Evolutionary conservation across 768 basidiomycete species (phyloP), one percentile per base, ranked within the genome.

Genomic region (Tricholoma saponaceum): DNA sequence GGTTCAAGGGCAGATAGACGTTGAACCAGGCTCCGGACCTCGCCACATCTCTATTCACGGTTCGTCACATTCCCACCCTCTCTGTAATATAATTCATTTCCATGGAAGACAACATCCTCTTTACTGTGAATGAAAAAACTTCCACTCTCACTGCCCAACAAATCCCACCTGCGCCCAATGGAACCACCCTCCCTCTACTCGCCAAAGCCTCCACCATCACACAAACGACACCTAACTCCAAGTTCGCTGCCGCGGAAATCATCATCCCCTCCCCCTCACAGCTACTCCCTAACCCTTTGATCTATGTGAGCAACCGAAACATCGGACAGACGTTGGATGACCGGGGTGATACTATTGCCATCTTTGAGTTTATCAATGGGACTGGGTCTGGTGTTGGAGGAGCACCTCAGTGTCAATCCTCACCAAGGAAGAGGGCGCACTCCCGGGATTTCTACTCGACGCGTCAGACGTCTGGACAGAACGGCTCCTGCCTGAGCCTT

Each of bases 11-110:
- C 74, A 76, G 35, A 87, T 90, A 49, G 73, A 77, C 43, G 83
- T 84, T 53, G 83, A 84, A 3, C 62, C 67, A 18, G 86, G 84
- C n/a, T 84, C 84, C 53, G 87, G 87, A 1, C 89, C 89, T 2
- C 76, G 87, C 14, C 79, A 80, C 65, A 76, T 75, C 18, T 71
- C 68, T 13, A 69, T 76, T 43, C 64, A 67, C 56, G 66, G 78
- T 76, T 51, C n/a, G 54, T 50, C 18, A 2, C 1, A 30, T 18
- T n/a, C 35, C 20, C 20, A 12, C 2, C 22, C 26, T 6, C 44
- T 22, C 14, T 26, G 20, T 28, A 49, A 32, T 20, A 8, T 5
- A 18, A 6, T 28, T 25, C 26, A 47, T 28, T 33, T 55, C 28
- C 7, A n/a, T 4, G 9, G 32, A 53, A 80, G 82, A 80, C 55